Evolutionary conservation across 176 grass and related monocot species (phyloP).

Genomic region (Bothriochloa decipiens): DNA sequence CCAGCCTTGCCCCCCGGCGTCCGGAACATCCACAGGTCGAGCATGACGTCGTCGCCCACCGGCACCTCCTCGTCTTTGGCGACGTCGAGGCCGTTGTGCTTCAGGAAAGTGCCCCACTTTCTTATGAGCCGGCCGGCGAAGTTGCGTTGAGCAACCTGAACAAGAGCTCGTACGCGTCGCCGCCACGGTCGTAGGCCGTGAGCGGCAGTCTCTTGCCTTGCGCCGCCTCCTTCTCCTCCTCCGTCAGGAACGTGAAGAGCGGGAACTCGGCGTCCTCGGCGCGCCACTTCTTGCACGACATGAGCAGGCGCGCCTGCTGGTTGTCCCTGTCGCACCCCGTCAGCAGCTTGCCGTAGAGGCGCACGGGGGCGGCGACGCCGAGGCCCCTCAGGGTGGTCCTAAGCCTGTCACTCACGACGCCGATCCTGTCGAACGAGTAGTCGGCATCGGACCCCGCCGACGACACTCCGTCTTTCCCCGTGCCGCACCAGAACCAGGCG

Average conservation of each 20-base stretch:
- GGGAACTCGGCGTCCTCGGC: background rate
- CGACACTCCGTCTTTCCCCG: background rate
- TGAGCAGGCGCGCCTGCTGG: background rate
- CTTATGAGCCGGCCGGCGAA: background rate
- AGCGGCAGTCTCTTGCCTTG: background rate
- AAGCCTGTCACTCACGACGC: background rate
- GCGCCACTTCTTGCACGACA: conserved; percentile 16
- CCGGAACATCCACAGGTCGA: conserved; percentile 19
- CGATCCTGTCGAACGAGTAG: background rate
- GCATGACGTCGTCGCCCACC: background rate
- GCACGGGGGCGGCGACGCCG: background rate
- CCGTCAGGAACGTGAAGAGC: background rate
- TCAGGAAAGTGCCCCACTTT: background rate
- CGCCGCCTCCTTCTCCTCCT: background rate
- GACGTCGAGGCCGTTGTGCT: background rate
- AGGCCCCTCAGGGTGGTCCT: background rate
- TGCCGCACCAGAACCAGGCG: conserved; percentile 4
- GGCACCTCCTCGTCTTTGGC: rapidly evolving
- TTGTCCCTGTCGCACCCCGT: background rate
- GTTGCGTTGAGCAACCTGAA: too few relatives aligned
- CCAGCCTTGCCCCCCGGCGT: background rate
- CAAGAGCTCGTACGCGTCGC: background rate
- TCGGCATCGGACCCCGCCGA: background rate
- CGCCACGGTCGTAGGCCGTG: background rate
- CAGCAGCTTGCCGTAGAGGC: conserved; percentile 10